These are phyloP conservation scores for Lagerstroemia speciosa DNA, from an alignment of 345 rosid species.

Conservation along the genomic window DNA sequence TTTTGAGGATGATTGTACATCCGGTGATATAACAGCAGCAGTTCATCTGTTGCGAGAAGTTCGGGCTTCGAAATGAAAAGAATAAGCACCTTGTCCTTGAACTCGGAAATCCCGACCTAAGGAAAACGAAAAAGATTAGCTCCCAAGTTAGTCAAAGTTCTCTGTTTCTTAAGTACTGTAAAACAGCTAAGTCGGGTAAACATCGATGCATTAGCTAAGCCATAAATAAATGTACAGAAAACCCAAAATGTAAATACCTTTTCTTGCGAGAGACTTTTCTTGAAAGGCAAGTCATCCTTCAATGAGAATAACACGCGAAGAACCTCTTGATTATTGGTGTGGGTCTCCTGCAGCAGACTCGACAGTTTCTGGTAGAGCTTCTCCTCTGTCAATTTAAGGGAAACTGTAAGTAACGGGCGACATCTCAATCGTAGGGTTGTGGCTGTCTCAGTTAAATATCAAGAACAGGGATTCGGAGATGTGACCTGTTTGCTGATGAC, in stretches of 20 bases:
- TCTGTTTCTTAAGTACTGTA: no score
- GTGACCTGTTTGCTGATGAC: constrained; percentile 48
- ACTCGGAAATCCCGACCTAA: constrained; percentile 43
- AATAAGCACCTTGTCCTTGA: constrained; percentile 49
- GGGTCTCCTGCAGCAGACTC: constrained; percentile 28
- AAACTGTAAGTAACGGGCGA: background rate
- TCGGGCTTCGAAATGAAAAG: constrained; percentile 58
- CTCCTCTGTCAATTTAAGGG: constrained; percentile 30
- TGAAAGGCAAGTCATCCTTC: constrained; percentile 52
- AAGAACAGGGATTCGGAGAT: background rate
- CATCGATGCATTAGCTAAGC: background rate
- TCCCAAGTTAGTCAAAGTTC: background rate
- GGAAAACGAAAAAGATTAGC: constrained; percentile 4
- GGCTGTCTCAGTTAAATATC: background rate
- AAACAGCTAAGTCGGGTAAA: no score
- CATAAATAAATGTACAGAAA: background rate
- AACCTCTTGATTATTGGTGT: constrained; percentile 55
- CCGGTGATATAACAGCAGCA: constrained; percentile 55
- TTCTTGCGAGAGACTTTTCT: constrained; percentile 37
- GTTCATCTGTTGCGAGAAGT: constrained; percentile 37
- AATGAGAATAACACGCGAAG: constrained; percentile 42
- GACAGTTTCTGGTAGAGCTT: constrained; percentile 46
- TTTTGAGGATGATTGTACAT: constrained; percentile 36
- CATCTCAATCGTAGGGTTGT: background rate
- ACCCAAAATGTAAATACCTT: constrained; percentile 18